These are phyloP conservation scores for Solanum rostratum DNA, from an alignment of 257 asterid genomes.

Conservation along the genomic window DNA sequence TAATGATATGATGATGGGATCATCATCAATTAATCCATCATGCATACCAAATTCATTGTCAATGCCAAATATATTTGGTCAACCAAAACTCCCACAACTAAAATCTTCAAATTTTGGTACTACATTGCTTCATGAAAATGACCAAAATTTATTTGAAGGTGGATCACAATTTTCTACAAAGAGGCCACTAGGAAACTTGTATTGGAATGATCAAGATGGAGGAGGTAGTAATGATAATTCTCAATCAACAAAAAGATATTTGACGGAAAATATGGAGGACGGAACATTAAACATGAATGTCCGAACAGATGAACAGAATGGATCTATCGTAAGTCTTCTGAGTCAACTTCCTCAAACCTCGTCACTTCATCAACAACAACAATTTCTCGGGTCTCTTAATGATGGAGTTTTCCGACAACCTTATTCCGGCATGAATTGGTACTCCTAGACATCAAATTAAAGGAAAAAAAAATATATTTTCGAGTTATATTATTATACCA, in stretches of 20 bases:
- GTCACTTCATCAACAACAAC: constrained; percentile 39
- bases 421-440: constrained; percentile 49
- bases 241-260: constrained; percentile 40
- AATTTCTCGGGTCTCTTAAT: constrained; percentile 45
- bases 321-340: constrained; percentile 33
- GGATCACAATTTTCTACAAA: constrained; percentile 7
- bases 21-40: constrained; percentile 13
- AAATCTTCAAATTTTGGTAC: constrained; percentile 20
- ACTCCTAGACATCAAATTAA: constrained; percentile 10
- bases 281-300: background rate
- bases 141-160: constrained; percentile 35
- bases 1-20: constrained; percentile 20
- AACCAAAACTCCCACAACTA: constrained; percentile 16
- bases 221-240: constrained; percentile 5
- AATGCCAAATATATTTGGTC: constrained; percentile 12
- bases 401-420: constrained; percentile 61
- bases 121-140: constrained; percentile 33
- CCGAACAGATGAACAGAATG: constrained; percentile 16
- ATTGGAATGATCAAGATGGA: constrained; percentile 35
- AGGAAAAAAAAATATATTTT: background rate
- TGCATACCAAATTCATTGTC: constrained; percentile 1
- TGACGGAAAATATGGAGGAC: constrained; percentile 24
- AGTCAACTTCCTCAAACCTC: constrained; percentile 55
- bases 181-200: constrained; percentile 6
- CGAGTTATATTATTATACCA: background rate